A percentile compares a stretch with the other conserved stretches of the same genome.
Evolutionary conservation across 1,284 basidiomycete genomes (phyloP).

Genomic region (Leccinum fallax): DNA sequence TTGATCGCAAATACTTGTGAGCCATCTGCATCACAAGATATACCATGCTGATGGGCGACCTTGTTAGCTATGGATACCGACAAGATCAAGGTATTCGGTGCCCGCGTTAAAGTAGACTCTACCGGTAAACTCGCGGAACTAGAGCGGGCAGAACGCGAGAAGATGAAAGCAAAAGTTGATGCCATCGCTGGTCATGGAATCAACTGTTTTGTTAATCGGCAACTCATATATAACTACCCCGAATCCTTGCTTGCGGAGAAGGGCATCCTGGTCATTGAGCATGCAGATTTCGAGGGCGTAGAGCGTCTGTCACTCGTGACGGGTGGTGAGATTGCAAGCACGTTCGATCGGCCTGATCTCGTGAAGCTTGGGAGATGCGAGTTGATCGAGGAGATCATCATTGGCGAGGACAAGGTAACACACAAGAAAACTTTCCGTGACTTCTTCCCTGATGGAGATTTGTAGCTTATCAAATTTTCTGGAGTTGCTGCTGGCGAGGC

Average conservation of each 20-base stretch:
- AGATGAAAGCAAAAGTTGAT: conserved; percentile 99
- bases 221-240: conserved; percentile 99
- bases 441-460: not conserved
- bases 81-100: conserved; percentile 99
- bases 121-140: conserved; percentile 98
- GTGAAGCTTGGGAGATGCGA: conserved; percentile 96
- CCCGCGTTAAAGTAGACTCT: conserved; percentile 92
- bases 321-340: conserved; percentile 96
- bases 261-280: conserved; percentile 96
- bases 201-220: conserved; percentile 98
- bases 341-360: conserved; percentile 92
- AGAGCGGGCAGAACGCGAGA: conserved; percentile 95
- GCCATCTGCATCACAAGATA: conserved; percentile 32
- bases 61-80: conserved; percentile 96
- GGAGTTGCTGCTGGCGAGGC: conserved; percentile 98
- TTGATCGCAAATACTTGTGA: conserved; percentile 96
- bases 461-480: conserved; percentile 96
- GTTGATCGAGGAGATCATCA: conserved; percentile 98
- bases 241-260: conserved; percentile 92
- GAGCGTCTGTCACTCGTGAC: conserved; percentile 96
- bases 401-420: conserved; percentile 94
- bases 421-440: conserved; percentile 13
- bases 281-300: conserved; percentile 99
- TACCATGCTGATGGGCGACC: not conserved
- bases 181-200: conserved; percentile 95